A percentile compares a stretch with the other conserved stretches of the same genome.
phyloP scores from a whole-genome alignment of 768 basidiomycete genomes.

The Rhodocollybia butyracea region DNA sequence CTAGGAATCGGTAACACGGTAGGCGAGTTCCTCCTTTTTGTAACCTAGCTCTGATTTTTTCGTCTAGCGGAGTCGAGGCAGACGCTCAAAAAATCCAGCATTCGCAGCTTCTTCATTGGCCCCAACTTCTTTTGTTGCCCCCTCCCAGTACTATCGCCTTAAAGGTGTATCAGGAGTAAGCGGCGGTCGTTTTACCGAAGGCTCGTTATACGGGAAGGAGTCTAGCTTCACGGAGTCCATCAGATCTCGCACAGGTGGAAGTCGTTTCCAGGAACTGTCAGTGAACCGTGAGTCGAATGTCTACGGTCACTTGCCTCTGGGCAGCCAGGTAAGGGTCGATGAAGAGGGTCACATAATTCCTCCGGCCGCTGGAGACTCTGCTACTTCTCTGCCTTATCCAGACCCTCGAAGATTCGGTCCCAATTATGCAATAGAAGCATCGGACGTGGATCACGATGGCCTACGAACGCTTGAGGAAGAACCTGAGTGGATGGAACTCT shows the following conservation, averaged over 20 bases:
- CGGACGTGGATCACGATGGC: conserved; percentile 26
- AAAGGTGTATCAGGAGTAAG: conserved; percentile 57
- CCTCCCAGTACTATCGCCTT: conserved; percentile 77
- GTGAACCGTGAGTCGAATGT: conserved; percentile 57
- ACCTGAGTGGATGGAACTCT: conserved; percentile 62
- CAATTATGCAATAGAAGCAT: conserved; percentile 36
- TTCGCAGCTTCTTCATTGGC: conserved; percentile 65
- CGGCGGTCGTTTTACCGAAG: conserved; percentile 54
- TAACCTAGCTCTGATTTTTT: not conserved
- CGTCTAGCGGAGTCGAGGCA: conserved; percentile 33
- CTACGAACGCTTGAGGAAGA: conserved; percentile 23
- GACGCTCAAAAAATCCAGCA: conserved; percentile 59
- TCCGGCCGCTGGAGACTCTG: conserved; percentile 17
- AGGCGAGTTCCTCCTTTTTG: not conserved
- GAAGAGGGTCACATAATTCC: conserved; percentile 48
- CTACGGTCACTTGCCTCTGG: conserved; percentile 58
- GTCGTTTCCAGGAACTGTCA: conserved; percentile 61
- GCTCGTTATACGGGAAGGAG: conserved; percentile 35
- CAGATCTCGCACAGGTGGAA: conserved; percentile 60
- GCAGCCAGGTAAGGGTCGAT: conserved; percentile 53
- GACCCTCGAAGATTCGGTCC: conserved; percentile 55
- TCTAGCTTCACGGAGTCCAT: conserved; percentile 57
- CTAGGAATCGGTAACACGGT: conserved; percentile 37
- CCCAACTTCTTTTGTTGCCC: conserved; percentile 76
- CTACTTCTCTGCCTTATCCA: conserved; percentile 42